A percentile compares a stretch with the other conserved stretches of the same genome.
phyloP scores from a whole-genome alignment of 306 rosid genomes.

The Rubus parviflorus region DNA sequence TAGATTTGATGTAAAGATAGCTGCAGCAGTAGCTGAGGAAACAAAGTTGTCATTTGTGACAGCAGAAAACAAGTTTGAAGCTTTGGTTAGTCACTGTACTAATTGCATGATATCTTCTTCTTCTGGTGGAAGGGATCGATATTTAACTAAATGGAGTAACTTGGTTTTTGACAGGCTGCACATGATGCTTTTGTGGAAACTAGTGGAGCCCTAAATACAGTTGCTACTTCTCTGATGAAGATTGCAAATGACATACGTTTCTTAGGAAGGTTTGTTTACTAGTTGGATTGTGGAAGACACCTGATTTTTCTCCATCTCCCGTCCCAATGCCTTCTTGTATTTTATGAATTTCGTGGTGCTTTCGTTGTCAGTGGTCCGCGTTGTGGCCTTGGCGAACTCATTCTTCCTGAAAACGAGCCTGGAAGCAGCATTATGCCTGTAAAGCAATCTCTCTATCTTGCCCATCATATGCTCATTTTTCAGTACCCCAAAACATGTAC shows the following conservation, averaged over 20 bases:
- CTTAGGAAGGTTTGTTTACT: constrained; percentile 74
- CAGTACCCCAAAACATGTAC: background rate
- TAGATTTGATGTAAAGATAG: constrained; percentile 92
- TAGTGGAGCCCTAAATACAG: constrained; percentile 88
- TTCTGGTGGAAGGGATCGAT: background rate
- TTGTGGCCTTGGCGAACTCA: constrained; percentile 97
- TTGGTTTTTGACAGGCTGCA: constrained; percentile 70
- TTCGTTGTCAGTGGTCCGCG: constrained; percentile 81
- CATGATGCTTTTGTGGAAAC: constrained; percentile 96
- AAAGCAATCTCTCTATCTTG: constrained; percentile 35
- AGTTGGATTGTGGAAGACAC: background rate
- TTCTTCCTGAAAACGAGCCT: constrained; percentile 98
- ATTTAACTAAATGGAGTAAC: constrained; percentile 13
- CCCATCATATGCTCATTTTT: constrained; percentile 3
- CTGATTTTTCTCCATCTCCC: background rate
- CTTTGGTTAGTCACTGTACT: constrained; percentile 69
- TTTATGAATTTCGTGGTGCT: constrained; percentile 25
- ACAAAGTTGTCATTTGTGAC: constrained; percentile 86
- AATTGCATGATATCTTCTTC: background rate
- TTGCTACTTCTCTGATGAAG: constrained; percentile 89
- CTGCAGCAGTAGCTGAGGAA: constrained; percentile 93
- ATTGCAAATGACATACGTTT: constrained; percentile 92
- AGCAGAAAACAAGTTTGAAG: constrained; percentile 97
- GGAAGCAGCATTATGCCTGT: constrained; percentile 99
- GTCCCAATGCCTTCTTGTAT: background rate